Evolutionary conservation across 371 early-diverging fungal species (phyloP).

Genomic region (Saksenaea vasiformis): DNA sequence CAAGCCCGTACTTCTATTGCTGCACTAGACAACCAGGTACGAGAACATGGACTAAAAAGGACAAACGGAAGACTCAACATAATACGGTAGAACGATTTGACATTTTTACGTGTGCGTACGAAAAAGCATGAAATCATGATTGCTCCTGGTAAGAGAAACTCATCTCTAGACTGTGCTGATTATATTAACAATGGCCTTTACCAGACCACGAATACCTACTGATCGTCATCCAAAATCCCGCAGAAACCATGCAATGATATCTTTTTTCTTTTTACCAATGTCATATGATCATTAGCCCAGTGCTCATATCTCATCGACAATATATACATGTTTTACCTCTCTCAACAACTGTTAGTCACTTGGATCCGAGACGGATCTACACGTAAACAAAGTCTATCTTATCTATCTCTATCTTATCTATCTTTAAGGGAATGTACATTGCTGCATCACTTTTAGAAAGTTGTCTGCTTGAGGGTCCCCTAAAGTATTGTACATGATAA

Average conservation of each 20-base stretch:
- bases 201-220: conserved; percentile 87
- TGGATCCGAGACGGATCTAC: too few species aligned
- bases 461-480: too few species aligned
- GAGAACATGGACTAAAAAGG: conserved; percentile 1
- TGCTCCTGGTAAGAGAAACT: conserved; percentile 69
- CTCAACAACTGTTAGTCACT: too few species aligned
- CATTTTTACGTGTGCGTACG: conserved; percentile 90
- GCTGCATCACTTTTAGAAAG: too few species aligned
- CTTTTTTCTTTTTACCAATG: neutral
- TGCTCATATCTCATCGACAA: neutral
- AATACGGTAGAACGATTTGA: conserved; percentile 79
- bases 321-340: too few species aligned
- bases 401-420: too few species aligned
- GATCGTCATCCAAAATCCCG: conserved; percentile 86
- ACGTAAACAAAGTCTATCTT: too few species aligned
- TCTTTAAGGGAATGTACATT: too few species aligned
- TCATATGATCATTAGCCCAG: neutral
- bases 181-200: neutral
- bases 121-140: conserved; percentile 96
- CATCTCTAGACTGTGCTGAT: neutral
- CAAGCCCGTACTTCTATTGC: conserved; percentile 38
- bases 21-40: conserved; percentile 42
- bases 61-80: conserved; percentile 7
- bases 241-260: conserved; percentile 32
- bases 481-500: too few species aligned